Evolutionary conservation across 257 asterid species (phyloP).

Genomic region (Solanum medicagineum): DNA sequence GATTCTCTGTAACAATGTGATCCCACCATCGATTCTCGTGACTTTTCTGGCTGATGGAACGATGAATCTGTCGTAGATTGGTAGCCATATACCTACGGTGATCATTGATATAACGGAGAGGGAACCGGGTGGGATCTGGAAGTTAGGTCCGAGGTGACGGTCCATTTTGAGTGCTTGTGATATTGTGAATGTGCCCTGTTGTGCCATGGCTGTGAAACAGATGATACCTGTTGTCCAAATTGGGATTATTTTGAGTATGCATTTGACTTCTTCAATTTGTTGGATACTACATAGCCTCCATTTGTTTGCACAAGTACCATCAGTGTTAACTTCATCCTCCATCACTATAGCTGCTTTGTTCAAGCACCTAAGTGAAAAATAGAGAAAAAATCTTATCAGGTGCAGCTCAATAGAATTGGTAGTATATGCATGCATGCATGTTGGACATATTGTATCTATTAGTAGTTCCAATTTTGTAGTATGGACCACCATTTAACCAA

Average conservation of each 20-base stretch:
- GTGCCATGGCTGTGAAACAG: slow-evolving; percentile 55
- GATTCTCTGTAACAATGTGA: slow-evolving; percentile 67
- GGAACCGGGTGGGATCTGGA: slow-evolving; percentile 61
- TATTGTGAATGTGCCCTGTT: slow-evolving; percentile 62
- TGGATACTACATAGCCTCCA: slow-evolving; percentile 21
- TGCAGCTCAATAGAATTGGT: not conserved
- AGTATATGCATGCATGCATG: no score
- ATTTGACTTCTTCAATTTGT: slow-evolving; percentile 63
- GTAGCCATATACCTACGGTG: slow-evolving; percentile 58
- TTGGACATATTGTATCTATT: no score
- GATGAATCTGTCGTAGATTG: slow-evolving; percentile 52
- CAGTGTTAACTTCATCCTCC: not conserved
- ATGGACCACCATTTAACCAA: not conserved
- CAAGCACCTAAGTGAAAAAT: not conserved
- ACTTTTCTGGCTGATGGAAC: slow-evolving; percentile 37
- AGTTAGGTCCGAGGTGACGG: slow-evolving; percentile 55
- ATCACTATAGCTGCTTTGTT: not conserved
- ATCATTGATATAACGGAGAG: slow-evolving; percentile 51
- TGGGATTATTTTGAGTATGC: slow-evolving; percentile 51
- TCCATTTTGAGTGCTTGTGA: slow-evolving; percentile 72
- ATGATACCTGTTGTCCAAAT: slow-evolving; percentile 73
- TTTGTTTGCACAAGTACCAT: not conserved
- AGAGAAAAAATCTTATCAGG: no score
- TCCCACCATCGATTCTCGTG: slow-evolving; percentile 58
- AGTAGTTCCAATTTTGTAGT: not conserved